Percentiles rank a stretch among this genome's conserved stretches.
These are phyloP conservation scores for Prunus mume DNA, from an alignment of 306 rosid genomes.

Conservation along the genomic window DNA sequence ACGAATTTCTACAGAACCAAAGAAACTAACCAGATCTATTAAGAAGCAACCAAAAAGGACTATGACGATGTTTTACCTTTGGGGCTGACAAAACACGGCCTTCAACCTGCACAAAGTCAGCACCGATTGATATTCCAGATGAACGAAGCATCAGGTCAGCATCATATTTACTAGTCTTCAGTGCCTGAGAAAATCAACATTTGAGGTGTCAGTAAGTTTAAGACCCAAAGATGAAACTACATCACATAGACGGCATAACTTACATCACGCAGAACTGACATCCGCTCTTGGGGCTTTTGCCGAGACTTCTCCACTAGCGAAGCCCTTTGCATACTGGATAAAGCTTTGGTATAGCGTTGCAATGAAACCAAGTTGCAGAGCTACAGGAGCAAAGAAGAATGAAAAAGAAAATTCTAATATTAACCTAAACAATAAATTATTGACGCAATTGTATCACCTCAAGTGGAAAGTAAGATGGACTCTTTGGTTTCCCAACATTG, in stretches of 20 bases:
- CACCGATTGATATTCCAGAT: conserved; percentile 29
- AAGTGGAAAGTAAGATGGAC: conserved; percentile 37
- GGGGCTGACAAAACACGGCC: conserved; percentile 45
- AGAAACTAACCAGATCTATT: background rate
- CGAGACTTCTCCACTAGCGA: conserved; percentile 39
- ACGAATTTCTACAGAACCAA: background rate
- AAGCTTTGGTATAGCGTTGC: conserved; percentile 49
- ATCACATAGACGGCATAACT: background rate
- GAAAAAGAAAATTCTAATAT: background rate
- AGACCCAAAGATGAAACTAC: background rate
- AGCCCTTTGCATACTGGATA: conserved; percentile 45
- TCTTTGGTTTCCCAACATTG: conserved; percentile 48
- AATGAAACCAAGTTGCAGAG: conserved; percentile 39
- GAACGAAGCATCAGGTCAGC: conserved; percentile 42
- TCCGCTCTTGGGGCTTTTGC: conserved; percentile 38
- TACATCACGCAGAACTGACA: conserved; percentile 29
- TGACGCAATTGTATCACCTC: conserved; percentile 23
- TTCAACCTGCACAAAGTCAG: conserved; percentile 20
- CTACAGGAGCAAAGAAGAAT: conserved; percentile 23
- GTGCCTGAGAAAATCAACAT: conserved; percentile 31
- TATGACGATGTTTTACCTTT: conserved; percentile 18
- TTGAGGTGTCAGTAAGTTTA: background rate
- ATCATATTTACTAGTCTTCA: conserved; percentile 30
- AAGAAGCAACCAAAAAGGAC: background rate
- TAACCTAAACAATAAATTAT: background rate